Base-by-base conservation (phyloP, 2,329 filamentous ascomycete species). In the Penicillium rolfsii region DNA sequence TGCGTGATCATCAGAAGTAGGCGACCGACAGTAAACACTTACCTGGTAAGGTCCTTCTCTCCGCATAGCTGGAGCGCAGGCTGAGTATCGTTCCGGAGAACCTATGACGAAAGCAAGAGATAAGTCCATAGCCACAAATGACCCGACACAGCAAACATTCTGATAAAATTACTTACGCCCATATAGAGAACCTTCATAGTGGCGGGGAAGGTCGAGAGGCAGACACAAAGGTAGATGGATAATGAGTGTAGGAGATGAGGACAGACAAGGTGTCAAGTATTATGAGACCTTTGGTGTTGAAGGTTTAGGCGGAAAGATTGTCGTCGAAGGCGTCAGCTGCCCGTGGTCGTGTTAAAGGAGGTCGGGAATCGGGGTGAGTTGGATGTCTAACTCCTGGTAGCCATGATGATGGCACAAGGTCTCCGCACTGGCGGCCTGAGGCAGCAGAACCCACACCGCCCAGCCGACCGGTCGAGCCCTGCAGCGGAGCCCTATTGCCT, bases 101-200 rank as follows among this genome's bases (percentile, higher is more conserved):
- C 86, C 92, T 96, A 40, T n/a, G 0, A 11, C 4, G 41, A 12
- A 24, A 8, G 5, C 6, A 28, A 14, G 8, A 19, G 14, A 19
- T 59, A 14, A 48, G 55, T 56, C 12, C 19, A 16, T 43, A 22
- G 7, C 6, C 12, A 45, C 26, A 3, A 43, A 12, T 22, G 28
- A 36, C 16, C 9, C 28, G 36, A 11, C 11, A 1, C 0, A 19
- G 9, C 11, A 19, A 16, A 2, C 72, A 61, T 55, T 41, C 12
- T 14, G 7, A 28, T 6, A n/a, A 16, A 45, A 33, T 55, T 49
- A 74, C 88, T 66, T 88, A 95, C 91, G 71, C 91, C 91, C 75
- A 96, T 91, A 80, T 95, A 95, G 78, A 90, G 85, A 77, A 95
- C 82, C 87, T 93, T 94, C 91, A 94, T 94, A 75, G 71, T 88